These are phyloP conservation scores for Dioszegia aurantiaca DNA, from an alignment of 768 basidiomycete species.

Conservation along the genomic window DNA sequence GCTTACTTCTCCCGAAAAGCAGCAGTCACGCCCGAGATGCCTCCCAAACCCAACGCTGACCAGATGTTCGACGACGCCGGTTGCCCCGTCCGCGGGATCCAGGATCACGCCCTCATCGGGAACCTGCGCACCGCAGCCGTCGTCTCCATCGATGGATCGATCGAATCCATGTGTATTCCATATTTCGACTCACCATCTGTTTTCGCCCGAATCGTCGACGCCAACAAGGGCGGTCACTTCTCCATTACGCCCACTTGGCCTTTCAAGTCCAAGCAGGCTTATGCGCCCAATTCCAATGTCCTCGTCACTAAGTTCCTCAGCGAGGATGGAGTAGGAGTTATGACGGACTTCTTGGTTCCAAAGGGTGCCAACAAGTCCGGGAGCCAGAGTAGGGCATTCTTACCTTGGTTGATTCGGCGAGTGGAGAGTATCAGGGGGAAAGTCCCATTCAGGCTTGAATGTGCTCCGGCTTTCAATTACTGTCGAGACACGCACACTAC, in stretches of 20 bases:
- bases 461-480: constrained; percentile 95
- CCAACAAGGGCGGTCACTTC: constrained; percentile 77
- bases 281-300: constrained; percentile 57
- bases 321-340: constrained; percentile 76
- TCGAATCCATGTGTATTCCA: constrained; percentile 85
- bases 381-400: constrained; percentile 19
- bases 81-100: constrained; percentile 41
- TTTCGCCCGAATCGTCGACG: constrained; percentile 65
- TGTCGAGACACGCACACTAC: constrained; percentile 73
- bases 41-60: neutral
- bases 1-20: too few species aligned
- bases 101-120: constrained; percentile 53
- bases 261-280: constrained; percentile 52
- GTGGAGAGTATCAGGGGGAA: constrained; percentile 73
- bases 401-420: constrained; percentile 51
- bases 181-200: constrained; percentile 88
- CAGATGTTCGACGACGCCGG: constrained; percentile 24
- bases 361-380: constrained; percentile 40
- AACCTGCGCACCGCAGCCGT: constrained; percentile 51
- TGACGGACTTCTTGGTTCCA: constrained; percentile 63
- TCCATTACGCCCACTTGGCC: constrained; percentile 59
- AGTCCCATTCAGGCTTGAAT: constrained; percentile 77
- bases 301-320: constrained; percentile 89
- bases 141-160: constrained; percentile 55
- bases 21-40: too few species aligned